Evolutionary conservation across 331 rosid genomes (phyloP).

Genomic region (Malus hybrid): DNA sequence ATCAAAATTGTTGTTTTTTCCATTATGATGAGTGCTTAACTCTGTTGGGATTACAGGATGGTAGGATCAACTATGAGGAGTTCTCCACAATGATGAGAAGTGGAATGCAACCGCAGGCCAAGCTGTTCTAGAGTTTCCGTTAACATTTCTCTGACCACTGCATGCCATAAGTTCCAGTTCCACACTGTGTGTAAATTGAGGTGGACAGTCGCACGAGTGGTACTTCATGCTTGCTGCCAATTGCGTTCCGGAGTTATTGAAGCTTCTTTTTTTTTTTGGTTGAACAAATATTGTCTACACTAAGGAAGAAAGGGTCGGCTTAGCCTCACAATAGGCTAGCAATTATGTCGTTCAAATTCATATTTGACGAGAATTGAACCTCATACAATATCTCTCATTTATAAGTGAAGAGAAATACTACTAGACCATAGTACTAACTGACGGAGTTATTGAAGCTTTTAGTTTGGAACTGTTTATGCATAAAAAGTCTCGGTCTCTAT

Average conservation of each 20-base stretch:
- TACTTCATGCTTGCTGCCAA: neutral
- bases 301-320: no score
- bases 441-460: no score
- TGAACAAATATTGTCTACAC: no score
- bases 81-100: slow-evolving; percentile 91
- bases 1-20: neutral
- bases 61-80: slow-evolving; percentile 82
- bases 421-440: no score
- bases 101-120: slow-evolving; percentile 64
- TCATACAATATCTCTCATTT: no score
- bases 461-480: no score
- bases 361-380: no score
- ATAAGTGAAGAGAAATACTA: no score
- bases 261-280: neutral
- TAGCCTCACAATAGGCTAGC: no score
- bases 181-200: neutral
- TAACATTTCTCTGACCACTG: neutral
- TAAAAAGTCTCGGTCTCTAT: no score
- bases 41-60: slow-evolving; percentile 52
- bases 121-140: slow-evolving; percentile 38
- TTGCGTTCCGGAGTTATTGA: neutral
- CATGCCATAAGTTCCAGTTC: neutral
- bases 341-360: no score
- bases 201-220: neutral
- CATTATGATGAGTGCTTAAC: neutral